These are phyloP conservation scores for Exsudoporus frostii DNA, from an alignment of 768 basidiomycete species.

Conservation along the genomic window DNA sequence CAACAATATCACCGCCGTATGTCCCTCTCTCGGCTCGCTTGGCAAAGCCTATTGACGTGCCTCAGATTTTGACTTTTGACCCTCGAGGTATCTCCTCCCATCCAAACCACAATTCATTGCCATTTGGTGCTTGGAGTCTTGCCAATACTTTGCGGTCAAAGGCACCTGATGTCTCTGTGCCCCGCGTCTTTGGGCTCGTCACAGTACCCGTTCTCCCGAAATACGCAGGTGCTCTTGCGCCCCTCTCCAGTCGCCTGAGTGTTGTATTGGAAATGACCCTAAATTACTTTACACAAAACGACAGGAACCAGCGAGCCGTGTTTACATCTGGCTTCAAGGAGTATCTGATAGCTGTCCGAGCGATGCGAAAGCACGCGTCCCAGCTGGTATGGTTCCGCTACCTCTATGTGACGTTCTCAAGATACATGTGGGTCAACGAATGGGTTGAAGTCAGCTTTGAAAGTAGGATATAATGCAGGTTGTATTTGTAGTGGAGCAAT, in stretches of 20 bases:
- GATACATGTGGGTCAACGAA: conserved; percentile 93
- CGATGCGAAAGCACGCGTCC: conserved; percentile 69
- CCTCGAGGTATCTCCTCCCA: conserved; percentile 72
- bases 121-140: conserved; percentile 50
- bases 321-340: conserved; percentile 57
- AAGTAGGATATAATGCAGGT: neutral
- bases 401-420: conserved; percentile 74
- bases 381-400: conserved; percentile 91
- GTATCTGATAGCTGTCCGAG: conserved; percentile 55
- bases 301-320: conserved; percentile 22
- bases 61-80: conserved; percentile 87
- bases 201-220: conserved; percentile 56
- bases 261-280: conserved; percentile 22
- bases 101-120: conserved; percentile 80
- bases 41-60: neutral
- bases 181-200: conserved; percentile 55
- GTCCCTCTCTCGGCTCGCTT: conserved; percentile 18
- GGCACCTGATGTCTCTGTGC: conserved; percentile 33
- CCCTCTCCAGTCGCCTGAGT: conserved; percentile 48
- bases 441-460: conserved; percentile 51
- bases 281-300: neutral
- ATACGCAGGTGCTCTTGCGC: conserved; percentile 57
- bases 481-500: neutral
- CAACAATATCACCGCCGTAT: conserved; percentile 61
- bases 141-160: conserved; percentile 29